Base-by-base conservation (phyloP, 495 filamentous ascomycete genomes). In the Aspergillus bridgeri region DNA sequence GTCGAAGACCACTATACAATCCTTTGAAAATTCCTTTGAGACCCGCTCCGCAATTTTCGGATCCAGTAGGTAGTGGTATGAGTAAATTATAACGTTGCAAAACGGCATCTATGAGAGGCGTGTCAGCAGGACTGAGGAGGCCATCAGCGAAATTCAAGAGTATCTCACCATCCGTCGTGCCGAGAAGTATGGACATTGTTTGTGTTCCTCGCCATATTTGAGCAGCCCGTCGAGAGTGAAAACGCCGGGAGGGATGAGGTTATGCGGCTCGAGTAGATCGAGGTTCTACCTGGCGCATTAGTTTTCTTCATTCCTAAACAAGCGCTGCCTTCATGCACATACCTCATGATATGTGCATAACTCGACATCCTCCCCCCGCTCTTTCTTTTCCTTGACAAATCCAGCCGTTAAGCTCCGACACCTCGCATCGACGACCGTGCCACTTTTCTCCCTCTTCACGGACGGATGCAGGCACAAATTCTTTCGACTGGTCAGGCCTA, bases 1-100 rank as follows among this genome's bases (percentile, higher is more conserved):
- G 67, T 99, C 94, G 62, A 99, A 99, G 15, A 99, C 95, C 17
- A 99, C 90, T 24, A 99, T 99, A 67, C 92, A 96, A 69, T 99
- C 94, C 59, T 96, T 98, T 6, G 94, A 96, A 6, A 99, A 81
- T 64, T 99, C 93, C 69, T 89, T 91, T 1, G 95, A 98, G 3
- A 99, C 94, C 51, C 94, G 81, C 69, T 99, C 94, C 21, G 94
- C 92, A 63, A 99, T 99, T 74, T 99, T 98, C 8, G 94, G 94
- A 66, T 99, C 94, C 2, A 99, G 81, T 5, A 99, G 85, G 66
- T 98, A 99, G 73, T 99, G 94, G 67, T 98, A 99, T 8, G 94
- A 98, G 70, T 98, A 99, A 55, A 99, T 98, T 65, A 99, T 96
- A 65, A 99, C 90, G 73, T 99, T 96, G 80, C 93, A 98, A 68